Evolutionary conservation across 108 stramenopile genomes (phyloP).

Genomic region (Epipyxis sp.): DNA sequence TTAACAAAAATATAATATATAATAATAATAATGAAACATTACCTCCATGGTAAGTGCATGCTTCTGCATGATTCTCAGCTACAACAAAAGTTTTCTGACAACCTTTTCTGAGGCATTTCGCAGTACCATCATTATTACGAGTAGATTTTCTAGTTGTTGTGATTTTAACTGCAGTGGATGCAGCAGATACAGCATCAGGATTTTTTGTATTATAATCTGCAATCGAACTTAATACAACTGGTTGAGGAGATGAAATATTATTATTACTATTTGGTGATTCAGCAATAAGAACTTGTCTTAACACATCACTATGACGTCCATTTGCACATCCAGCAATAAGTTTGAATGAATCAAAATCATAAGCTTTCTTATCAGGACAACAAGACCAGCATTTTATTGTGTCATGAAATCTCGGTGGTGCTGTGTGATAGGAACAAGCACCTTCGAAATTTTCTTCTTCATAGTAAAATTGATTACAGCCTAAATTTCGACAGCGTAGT

Average conservation of each 20-base stretch:
- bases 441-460: slow-evolving; percentile 49
- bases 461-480: slow-evolving; percentile 51
- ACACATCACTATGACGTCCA: slow-evolving; percentile 28
- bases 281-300: not conserved
- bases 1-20: too few species aligned
- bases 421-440: slow-evolving; percentile 51
- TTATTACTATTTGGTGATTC: not conserved
- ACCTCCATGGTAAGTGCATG: slow-evolving; percentile 62
- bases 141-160: slow-evolving; percentile 42
- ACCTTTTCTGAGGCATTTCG: slow-evolving; percentile 51
- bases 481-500: slow-evolving; percentile 56
- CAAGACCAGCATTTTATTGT: slow-evolving; percentile 56
- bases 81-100: slow-evolving; percentile 52
- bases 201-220: slow-evolving; percentile 48
- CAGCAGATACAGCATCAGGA: slow-evolving; percentile 49
- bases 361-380: slow-evolving; percentile 54
- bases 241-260: not conserved
- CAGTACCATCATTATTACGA: slow-evolving; percentile 48
- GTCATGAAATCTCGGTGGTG: slow-evolving; percentile 59
- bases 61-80: slow-evolving; percentile 35
- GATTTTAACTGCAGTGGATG: slow-evolving; percentile 30
- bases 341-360: slow-evolving; percentile 62
- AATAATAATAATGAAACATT: too few species aligned
- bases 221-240: slow-evolving; percentile 42
- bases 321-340: slow-evolving; percentile 34